Conservation (phyloP, 2,329 filamentous ascomycete genomes). For the Aureobasidium sp. region DNA sequence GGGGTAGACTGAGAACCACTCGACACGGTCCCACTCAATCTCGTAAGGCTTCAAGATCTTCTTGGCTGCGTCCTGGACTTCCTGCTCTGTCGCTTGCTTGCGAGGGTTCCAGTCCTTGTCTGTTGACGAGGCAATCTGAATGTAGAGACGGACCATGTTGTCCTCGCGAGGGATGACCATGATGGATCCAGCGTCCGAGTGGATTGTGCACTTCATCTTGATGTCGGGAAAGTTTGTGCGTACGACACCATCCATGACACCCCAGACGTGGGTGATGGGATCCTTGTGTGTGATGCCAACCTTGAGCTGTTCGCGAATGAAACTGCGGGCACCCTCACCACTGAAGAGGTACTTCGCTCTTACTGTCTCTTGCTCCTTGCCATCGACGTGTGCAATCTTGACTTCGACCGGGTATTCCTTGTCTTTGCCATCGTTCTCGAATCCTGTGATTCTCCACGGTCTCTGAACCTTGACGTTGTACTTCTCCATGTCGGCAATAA, state of each 20-base stretch:
- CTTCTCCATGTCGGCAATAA: conserved; percentile 56
- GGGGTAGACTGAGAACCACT: conserved; percentile 61
- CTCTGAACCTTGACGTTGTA: conserved; percentile 50
- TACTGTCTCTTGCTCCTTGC: conserved; percentile 59
- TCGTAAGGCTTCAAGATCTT: conserved; percentile 54
- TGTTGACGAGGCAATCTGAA: conserved; percentile 56
- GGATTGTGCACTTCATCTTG: conserved; percentile 63
- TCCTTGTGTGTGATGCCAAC: conserved; percentile 61
- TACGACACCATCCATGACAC: conserved; percentile 60
- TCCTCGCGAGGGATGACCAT: conserved; percentile 54
- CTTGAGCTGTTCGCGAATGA: conserved; percentile 55
- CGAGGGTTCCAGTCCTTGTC: conserved; percentile 56
- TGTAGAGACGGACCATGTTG: conserved; percentile 50
- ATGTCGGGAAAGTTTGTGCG: conserved; percentile 58
- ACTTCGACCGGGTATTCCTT: conserved; percentile 76
- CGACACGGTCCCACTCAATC: conserved; percentile 57
- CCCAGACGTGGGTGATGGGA: conserved; percentile 58
- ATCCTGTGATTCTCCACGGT: conserved; percentile 56
- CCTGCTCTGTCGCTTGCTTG: conserved; percentile 52
- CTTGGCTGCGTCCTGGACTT: conserved; percentile 53
- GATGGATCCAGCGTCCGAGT: conserved; percentile 56
- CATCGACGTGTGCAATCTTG: conserved; percentile 68
- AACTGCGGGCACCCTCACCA: conserved; percentile 56
- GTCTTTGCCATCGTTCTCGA: conserved; percentile 53
- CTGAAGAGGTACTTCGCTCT: conserved; percentile 57